These are phyloP conservation scores for Quercus engelmannii DNA, from an alignment of 306 rosid genomes.

Conservation along the genomic window DNA sequence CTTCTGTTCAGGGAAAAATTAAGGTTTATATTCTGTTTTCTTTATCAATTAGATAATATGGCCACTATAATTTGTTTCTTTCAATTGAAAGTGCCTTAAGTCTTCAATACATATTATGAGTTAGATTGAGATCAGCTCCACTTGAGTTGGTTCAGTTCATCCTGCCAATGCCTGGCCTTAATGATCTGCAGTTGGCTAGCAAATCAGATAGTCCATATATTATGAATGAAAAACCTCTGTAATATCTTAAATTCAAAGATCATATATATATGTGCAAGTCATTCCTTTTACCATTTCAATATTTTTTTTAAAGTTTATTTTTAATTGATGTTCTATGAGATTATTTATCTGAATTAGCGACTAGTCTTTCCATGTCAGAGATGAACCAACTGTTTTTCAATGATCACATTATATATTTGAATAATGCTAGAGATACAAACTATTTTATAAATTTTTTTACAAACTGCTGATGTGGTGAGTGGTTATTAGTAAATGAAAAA, in stretches of 20 bases:
- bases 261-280: neutral
- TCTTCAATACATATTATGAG: slow-evolving; percentile 2
- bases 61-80: neutral
- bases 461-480: too few species aligned
- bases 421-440: too few species aligned
- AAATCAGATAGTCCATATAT: neutral
- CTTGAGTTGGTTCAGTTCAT: neutral
- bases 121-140: slow-evolving; percentile 3
- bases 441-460: too few species aligned
- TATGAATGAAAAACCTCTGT: neutral
- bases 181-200: neutral
- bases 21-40: slow-evolving; percentile 50
- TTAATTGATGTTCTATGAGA: neutral
- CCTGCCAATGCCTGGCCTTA: neutral
- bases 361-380: neutral
- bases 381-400: neutral
- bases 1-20: slow-evolving; percentile 61
- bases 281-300: neutral
- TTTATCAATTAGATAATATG: slow-evolving; percentile 15
- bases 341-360: neutral
- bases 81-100: slow-evolving; percentile 2
- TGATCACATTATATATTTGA: neutral
- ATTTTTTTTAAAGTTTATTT: neutral
- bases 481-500: too few species aligned
- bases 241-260: neutral